phyloP scores from a whole-genome alignment of 306 rosid species.

The Boehmeria nivea region DNA sequence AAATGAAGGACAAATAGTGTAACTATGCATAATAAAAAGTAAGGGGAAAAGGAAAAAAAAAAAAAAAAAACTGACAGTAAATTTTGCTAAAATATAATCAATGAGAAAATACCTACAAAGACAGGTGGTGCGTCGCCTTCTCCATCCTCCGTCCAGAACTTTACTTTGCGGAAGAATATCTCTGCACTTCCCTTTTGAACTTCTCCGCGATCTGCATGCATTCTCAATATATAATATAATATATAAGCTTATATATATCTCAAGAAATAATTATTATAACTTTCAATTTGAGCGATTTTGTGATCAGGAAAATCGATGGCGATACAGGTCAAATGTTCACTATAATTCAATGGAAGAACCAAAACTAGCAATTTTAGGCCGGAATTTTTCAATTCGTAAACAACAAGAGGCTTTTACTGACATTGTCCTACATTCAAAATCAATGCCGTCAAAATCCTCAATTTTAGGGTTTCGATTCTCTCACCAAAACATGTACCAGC shows the following conservation, averaged over 20 bases:
- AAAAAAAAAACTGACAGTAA: too few relatives aligned
- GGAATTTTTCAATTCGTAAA: too few relatives aligned
- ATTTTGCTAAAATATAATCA: not conserved
- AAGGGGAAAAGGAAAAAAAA: too few relatives aligned
- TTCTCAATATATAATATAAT: too few relatives aligned
- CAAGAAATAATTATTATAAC: not conserved
- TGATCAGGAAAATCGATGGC: not conserved
- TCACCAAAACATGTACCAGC: too few relatives aligned
- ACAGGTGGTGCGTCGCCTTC: constrained; percentile 95
- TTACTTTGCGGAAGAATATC: constrained; percentile 81
- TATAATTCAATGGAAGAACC: not conserved
- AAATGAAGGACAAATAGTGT: too few relatives aligned
- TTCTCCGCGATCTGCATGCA: constrained; percentile 76
- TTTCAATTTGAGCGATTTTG: not conserved
- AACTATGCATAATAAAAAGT: too few relatives aligned
- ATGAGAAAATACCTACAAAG: constrained; percentile 68
- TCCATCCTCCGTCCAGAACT: constrained; percentile 80
- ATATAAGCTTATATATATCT: too few relatives aligned
- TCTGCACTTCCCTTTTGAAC: constrained; percentile 81
- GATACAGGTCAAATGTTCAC: not conserved
- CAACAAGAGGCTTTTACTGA: too few relatives aligned
- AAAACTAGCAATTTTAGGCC: not conserved
- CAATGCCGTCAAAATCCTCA: too few relatives aligned
- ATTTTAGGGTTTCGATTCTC: too few relatives aligned
- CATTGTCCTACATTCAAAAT: too few relatives aligned